Percentiles rank a stretch among this genome's conserved stretches.
phyloP scores from a whole-genome alignment of 1,284 basidiomycete genomes.

The Puccinia polysora region DNA sequence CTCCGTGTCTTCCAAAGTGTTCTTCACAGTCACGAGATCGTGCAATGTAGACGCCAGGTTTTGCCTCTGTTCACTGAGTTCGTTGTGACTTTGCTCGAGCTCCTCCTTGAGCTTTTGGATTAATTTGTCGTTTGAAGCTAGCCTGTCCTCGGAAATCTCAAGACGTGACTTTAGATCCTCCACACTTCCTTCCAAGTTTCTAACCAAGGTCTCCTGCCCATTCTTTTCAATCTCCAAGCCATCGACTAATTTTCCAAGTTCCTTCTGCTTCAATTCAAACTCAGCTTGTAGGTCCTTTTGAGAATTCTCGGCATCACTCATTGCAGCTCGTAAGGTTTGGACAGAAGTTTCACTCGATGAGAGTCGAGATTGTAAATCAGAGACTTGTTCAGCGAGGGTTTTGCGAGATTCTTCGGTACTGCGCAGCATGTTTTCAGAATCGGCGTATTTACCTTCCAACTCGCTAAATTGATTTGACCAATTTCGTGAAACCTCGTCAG shows the following conservation, averaged over 20 bases:
- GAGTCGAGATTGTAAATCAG: slow-evolving; percentile 22
- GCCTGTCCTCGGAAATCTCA: slow-evolving; percentile 11
- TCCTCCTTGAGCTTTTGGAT: slow-evolving; percentile 11
- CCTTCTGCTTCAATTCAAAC: slow-evolving; percentile 7
- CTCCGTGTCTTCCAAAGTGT: slow-evolving; percentile 18
- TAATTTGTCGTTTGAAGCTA: slow-evolving; percentile 3
- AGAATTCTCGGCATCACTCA: background rate
- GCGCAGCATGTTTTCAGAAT: background rate
- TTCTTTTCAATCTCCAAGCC: slow-evolving; percentile 1
- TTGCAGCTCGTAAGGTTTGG: background rate
- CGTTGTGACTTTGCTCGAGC: slow-evolving; percentile 8
- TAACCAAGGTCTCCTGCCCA: slow-evolving; percentile 1
- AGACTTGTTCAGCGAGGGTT: background rate
- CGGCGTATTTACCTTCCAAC: slow-evolving; percentile 2
- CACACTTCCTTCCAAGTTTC: slow-evolving; percentile 10
- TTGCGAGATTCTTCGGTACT: background rate
- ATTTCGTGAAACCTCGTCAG: background rate
- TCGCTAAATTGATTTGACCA: background rate
- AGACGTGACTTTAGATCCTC: slow-evolving; percentile 8
- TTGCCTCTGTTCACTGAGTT: slow-evolving; percentile 30
- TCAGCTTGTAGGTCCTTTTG: slow-evolving; percentile 8
- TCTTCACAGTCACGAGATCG: slow-evolving; percentile 31
- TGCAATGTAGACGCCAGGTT: slow-evolving; percentile 31
- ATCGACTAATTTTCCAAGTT: background rate
- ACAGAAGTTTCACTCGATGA: slow-evolving; percentile 5